phyloP scores from a whole-genome alignment of 129 eudicot species.

The Saussurea involucrata region DNA sequence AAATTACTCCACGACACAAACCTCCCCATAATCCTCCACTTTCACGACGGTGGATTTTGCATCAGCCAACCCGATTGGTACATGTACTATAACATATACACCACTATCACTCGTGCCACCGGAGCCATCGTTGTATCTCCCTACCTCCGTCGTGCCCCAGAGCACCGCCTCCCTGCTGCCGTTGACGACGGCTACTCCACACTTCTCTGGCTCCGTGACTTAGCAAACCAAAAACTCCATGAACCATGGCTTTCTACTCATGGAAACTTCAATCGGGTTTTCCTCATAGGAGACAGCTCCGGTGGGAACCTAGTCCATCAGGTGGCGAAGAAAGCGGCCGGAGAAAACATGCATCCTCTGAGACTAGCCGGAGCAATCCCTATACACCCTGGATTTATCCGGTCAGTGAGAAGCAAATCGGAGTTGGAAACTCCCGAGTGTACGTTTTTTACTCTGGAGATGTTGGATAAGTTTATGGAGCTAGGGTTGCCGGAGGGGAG shows the following conservation, averaged over 20 bases:
- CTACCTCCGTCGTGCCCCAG: conserved; percentile 60
- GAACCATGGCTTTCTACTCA: conserved; percentile 37
- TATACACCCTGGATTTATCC: conserved; percentile 55
- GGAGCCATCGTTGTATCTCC: conserved; percentile 44
- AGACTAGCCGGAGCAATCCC: conserved; percentile 50
- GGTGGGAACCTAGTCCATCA: conserved; percentile 61
- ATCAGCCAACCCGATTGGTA: conserved; percentile 46
- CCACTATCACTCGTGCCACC: conserved; percentile 34
- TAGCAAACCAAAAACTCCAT: conserved; percentile 26
- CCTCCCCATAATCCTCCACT: conserved; percentile 50
- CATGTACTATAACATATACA: conserved; percentile 57
- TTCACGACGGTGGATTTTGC: too few relatives aligned
- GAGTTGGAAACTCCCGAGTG: conserved; percentile 56
- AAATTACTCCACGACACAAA: conserved; percentile 16
- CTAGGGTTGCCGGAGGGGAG: conserved; percentile 55
- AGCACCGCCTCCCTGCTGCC: conserved; percentile 71
- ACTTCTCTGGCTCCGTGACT: conserved; percentile 45
- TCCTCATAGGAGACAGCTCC: conserved; percentile 59
- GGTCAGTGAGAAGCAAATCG: conserved; percentile 53
- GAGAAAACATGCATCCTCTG: conserved; percentile 28
- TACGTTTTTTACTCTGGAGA: conserved; percentile 54
- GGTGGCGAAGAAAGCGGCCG: conserved; percentile 51
- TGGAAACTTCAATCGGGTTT: conserved; percentile 51
- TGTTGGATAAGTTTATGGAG: conserved; percentile 50
- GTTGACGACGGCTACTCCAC: conserved; percentile 47